Evolutionary conservation across 2,329 filamentous ascomycete species (phyloP).

Genomic region (Torrubiella hemipterigena): DNA sequence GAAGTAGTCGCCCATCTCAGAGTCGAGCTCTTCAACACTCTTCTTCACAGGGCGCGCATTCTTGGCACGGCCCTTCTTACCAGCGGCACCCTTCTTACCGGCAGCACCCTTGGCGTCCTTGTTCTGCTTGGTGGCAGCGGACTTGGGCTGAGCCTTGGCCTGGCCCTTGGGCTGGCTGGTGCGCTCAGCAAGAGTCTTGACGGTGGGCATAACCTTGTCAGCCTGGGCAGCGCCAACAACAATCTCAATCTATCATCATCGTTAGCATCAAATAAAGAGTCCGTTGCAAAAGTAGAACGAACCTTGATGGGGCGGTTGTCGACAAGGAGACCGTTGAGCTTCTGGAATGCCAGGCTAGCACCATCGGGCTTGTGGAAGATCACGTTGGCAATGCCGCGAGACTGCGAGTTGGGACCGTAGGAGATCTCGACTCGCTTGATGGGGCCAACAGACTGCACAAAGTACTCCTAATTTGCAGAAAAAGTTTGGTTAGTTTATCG

Average conservation of each 20-base stretch:
- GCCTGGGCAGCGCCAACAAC: slow-evolving; percentile 68
- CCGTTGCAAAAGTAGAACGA: slow-evolving; percentile 14
- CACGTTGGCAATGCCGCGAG: slow-evolving; percentile 85
- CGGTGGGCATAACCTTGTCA: slow-evolving; percentile 51
- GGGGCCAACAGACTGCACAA: slow-evolving; percentile 71
- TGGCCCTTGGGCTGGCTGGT: slow-evolving; percentile 44
- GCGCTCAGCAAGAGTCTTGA: slow-evolving; percentile 70
- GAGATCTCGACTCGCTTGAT: slow-evolving; percentile 87
- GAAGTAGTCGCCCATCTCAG: slow-evolving; percentile 97
- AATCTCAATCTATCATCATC: slow-evolving; percentile 62
- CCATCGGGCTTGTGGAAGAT: slow-evolving; percentile 72
- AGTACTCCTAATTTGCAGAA: slow-evolving; percentile 84
- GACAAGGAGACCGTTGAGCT: slow-evolving; percentile 79
- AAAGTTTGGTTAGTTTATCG: slow-evolving; percentile 55
- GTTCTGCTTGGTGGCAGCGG: slow-evolving; percentile 64
- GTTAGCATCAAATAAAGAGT: slow-evolving; percentile 7
- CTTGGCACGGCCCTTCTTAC: slow-evolving; percentile 43
- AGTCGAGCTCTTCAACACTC: slow-evolving; percentile 90
- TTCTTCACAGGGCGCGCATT: slow-evolving; percentile 64
- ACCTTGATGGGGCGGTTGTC: slow-evolving; percentile 89
- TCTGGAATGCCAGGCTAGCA: slow-evolving; percentile 71
- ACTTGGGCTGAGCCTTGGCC: slow-evolving; percentile 67
- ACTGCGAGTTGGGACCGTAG: slow-evolving; percentile 85
- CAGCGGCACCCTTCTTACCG: slow-evolving; percentile 29
- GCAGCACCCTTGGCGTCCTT: slow-evolving; percentile 30